Conservation (phyloP, 495 filamentous ascomycete genomes). For the Penicillium antarcticum region DNA sequence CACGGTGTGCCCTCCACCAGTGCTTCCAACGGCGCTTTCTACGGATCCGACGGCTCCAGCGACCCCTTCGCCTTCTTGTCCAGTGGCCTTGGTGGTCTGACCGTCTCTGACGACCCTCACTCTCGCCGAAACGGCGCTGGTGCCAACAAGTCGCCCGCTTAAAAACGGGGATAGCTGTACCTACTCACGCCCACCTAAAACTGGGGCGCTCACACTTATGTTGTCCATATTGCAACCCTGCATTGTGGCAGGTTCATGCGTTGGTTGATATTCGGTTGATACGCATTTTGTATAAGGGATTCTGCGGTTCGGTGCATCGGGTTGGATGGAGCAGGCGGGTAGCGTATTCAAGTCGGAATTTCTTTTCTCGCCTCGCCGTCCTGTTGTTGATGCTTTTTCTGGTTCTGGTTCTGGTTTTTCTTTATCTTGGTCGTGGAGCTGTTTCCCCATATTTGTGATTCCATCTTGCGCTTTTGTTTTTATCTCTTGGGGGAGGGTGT, state of each 20-base stretch:
- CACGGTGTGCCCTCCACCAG: constrained; percentile 57
- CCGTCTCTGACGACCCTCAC: constrained; percentile 74
- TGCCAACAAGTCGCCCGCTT: constrained; percentile 49
- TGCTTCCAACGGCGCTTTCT: constrained; percentile 53
- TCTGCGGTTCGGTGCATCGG: constrained; percentile 50
- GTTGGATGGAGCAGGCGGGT: constrained; percentile 51
- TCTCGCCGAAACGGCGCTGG: constrained; percentile 70
- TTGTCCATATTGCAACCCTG: constrained; percentile 42
- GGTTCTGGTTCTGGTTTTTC: constrained; percentile 28
- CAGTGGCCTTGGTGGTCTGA: constrained; percentile 72
- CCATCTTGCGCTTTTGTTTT: constrained; percentile 38
- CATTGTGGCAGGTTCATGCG: constrained; percentile 53
- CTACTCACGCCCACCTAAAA: constrained; percentile 19
- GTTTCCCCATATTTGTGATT: constrained; percentile 32
- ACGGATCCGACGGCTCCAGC: constrained; percentile 58
- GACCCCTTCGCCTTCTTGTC: constrained; percentile 92
- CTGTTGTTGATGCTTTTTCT: constrained; percentile 28
- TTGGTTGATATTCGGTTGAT: constrained; percentile 58
- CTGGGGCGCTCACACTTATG: constrained; percentile 26
- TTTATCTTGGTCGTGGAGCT: constrained; percentile 33
- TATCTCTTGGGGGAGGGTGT: constrained; percentile 25
- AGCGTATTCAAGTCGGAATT: constrained; percentile 39
- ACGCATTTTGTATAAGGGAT: constrained; percentile 51
- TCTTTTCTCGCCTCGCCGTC: constrained; percentile 30
- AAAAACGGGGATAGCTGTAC: constrained; percentile 19